phyloP scores from a whole-genome alignment of 768 basidiomycete species.

The Tephrocybe rancida region DNA sequence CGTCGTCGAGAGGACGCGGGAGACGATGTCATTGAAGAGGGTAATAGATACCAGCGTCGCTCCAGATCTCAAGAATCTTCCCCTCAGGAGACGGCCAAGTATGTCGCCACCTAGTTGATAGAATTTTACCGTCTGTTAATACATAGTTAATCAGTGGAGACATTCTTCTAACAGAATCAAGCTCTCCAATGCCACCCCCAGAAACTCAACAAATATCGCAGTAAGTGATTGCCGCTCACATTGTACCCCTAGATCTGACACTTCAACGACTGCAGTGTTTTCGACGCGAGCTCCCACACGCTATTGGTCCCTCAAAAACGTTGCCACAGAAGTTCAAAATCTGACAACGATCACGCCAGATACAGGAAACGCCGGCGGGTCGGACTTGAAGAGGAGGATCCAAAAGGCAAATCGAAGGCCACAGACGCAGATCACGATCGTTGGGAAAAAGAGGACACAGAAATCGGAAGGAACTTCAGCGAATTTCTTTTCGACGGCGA shows the following conservation, averaged over 20 bases:
- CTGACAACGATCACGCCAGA: constrained; percentile 6
- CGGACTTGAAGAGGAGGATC: neutral
- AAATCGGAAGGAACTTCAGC: neutral
- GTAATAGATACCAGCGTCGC: constrained; percentile 1
- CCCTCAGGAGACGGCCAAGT: neutral
- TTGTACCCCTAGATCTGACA: too few species aligned
- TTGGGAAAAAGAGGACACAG: neutral
- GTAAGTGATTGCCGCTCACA: too few species aligned
- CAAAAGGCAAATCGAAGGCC: neutral
- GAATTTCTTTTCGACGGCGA: neutral
- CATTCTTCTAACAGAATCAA: too few species aligned
- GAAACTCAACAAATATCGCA: too few species aligned
- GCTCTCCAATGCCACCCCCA: too few species aligned
- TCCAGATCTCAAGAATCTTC: neutral
- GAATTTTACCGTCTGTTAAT: too few species aligned
- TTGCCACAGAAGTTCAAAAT: neutral
- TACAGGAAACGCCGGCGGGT: constrained; percentile 9
- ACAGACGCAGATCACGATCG: neutral
- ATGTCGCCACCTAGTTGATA: neutral
- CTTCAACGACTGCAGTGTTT: too few species aligned
- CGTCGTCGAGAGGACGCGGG: neutral
- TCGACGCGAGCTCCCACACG: too few species aligned
- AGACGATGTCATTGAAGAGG: neutral
- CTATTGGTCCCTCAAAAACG: neutral
- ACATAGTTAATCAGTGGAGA: too few species aligned